Base-by-base conservation (phyloP, 441 rosid species). In the Eruca vesicaria region DNA sequence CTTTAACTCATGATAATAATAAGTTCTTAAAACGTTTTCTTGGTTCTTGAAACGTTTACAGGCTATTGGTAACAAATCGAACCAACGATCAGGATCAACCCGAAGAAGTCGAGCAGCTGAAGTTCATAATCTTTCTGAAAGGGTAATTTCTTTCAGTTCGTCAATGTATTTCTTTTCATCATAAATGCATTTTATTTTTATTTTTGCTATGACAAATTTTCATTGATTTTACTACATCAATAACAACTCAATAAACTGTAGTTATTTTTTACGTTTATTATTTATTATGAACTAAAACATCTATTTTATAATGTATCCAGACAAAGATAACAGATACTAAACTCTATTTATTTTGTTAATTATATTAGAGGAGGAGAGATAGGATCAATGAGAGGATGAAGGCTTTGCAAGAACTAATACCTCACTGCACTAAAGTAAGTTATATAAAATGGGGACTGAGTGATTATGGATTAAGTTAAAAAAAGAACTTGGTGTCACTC, bases 371-470 rank as follows among this genome's bases (percentile, higher is more conserved):
- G 81, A 83, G 96, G 45, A 84, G 96, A 73, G 93, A 90, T 81
- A 80, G 88, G 79, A 90, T 90, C 73, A 90, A 90, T 69, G 89
- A 90, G 82, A 88, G 85, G 80, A 90, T 90, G 92, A 85, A 66
- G 72, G 84, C 88, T 12, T 78, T 90, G 74, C 90, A 90, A 80
- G 93, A 90, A 74, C 88, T 88, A 32, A 88, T 90, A 81, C 93
- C 96, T 53, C 88, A 90, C 74, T 86, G 92, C 83, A 87, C 78
- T 75, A 90, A 88, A 92, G 96, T 90, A 72, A 64, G 79, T 66
- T 43, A n/a, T 28, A 63, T 20, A 8, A 52, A 56, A 14, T 9
- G 7, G n/a, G 28, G 7, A 28, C 31, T 67, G 21, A n/a, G n/a
- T n/a, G n/a, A 61, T 53, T 58, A 61, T 57, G 53, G 63, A 70